Base-by-base conservation (phyloP, 2,329 filamentous ascomycete genomes). In the Sphaerulina vaccinii region DNA sequence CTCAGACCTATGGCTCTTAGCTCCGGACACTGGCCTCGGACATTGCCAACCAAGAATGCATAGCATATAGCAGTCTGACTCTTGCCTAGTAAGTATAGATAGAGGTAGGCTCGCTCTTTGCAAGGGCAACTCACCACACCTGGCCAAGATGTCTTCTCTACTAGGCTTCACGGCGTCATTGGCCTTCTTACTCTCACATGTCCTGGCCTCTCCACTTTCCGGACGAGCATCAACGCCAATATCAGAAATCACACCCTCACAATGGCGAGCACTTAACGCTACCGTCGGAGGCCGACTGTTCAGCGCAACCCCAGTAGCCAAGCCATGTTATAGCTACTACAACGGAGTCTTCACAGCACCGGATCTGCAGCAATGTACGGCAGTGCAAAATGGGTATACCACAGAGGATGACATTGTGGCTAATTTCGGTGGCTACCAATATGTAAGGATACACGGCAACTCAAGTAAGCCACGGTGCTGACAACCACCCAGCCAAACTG, bases 231-330 rank as follows among this genome's bases (percentile, higher is more conserved):
- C 36, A 19, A 21, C 36, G 19, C 18, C 36, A 5, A 39, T 39
- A 39, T 39, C 36, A 19, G n/a, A 39, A 2, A 53, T 60, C 42
- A 55, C 59, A 3, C 9, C 38, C 2, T 29, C 24, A 10, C 52
- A 61, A 49, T 61, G 55, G 57, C 24, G 48, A 7, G 35, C 59
- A n/a, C 42, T 60, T 16, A 61, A 59, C 24, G 21, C 36, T n/a
- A 50, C 52, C 18, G 58, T 61, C 10, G 35, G 43, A 16, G 57
- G 57, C 1, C 36, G 55, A 15, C 51, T 59, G 1, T 15, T 33
- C 16, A 32, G 27, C 8, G 52, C 35, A 13, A 39, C 49, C 10
- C 57, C 57, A 3, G n/a, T 57, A n/a, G 53, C 55, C 13, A 56
- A 50, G 45, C 56, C 56, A 15, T 59, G 56, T 42, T 59, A 53